Conservation (phyloP, 73 alveolate genomes). For the Paramecium biaurelia region DNA sequence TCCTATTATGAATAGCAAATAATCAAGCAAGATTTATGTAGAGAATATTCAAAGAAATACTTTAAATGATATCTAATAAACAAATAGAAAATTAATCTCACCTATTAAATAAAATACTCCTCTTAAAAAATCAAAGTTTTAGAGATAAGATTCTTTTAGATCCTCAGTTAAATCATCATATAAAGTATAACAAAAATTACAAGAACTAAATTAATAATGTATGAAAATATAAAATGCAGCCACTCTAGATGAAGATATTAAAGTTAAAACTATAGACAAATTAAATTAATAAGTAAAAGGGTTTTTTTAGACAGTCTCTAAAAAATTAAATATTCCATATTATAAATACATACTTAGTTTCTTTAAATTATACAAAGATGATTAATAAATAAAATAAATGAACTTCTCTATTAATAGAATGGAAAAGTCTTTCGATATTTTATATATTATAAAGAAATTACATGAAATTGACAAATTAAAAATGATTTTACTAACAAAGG, state of each 20-base stretch:
- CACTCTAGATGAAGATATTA: neutral
- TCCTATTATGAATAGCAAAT: neutral
- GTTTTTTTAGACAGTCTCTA: neutral
- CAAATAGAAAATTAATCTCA: neutral
- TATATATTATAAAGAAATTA: neutral
- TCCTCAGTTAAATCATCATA: neutral
- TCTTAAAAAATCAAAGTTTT: neutral
- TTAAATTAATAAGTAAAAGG: neutral
- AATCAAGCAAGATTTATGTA: neutral
- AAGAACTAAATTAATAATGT: neutral
- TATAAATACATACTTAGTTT: neutral
- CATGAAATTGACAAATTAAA: conserved; percentile 27
- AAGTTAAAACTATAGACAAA: neutral
- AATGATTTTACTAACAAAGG: neutral
- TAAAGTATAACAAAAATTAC: neutral
- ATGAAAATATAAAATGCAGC: neutral
- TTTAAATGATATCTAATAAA: neutral
- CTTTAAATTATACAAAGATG: neutral
- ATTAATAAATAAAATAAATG: neutral
- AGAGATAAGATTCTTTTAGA: neutral
- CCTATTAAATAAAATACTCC: neutral
- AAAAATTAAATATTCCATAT: neutral
- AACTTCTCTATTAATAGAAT: neutral
- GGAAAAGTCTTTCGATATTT: conserved; percentile 23
- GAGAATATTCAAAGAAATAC: neutral